Conservation (phyloP, 495 filamentous ascomycete genomes). For the Filosporella fistucella region DNA sequence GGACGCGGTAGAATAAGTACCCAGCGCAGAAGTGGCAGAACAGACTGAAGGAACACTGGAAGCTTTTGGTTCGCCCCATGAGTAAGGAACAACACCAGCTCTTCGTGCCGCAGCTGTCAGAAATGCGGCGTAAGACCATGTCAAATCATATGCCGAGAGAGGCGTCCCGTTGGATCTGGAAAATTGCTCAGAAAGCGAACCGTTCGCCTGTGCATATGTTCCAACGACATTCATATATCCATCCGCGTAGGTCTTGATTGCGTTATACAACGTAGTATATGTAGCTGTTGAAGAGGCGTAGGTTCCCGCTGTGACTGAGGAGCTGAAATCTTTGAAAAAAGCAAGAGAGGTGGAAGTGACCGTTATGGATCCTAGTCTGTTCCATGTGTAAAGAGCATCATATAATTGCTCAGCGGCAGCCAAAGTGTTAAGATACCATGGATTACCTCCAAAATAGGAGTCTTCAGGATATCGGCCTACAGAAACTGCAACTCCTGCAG, state of each 20-base stretch:
- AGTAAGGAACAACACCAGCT: constrained; percentile 25
- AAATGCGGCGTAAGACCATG: constrained; percentile 49
- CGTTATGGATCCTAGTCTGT: constrained; percentile 35
- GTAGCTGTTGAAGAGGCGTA: constrained; percentile 36
- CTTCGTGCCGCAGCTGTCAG: constrained; percentile 28
- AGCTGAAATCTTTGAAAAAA: constrained; percentile 47
- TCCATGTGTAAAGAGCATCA: constrained; percentile 53
- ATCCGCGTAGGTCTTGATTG: constrained; percentile 55
- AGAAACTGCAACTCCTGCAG: constrained; percentile 43
- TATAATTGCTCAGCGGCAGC: constrained; percentile 59
- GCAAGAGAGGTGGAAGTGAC: constrained; percentile 41
- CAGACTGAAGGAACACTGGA: constrained; percentile 52
- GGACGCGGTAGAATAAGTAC: constrained; percentile 54
- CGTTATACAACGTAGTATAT: constrained; percentile 44
- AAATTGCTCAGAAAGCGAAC: constrained; percentile 56
- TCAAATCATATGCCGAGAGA: constrained; percentile 46
- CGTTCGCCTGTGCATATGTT: constrained; percentile 46
- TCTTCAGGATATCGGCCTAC: constrained; percentile 62
- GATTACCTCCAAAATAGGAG: constrained; percentile 44
- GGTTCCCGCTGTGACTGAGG: constrained; percentile 39
- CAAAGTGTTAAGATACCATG: constrained; percentile 42
- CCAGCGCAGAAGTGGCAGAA: constrained; percentile 42
- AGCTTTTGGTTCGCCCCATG: constrained; percentile 42
- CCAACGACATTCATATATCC: constrained; percentile 48
- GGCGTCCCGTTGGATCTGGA: constrained; percentile 38